Conservation (phyloP, 2,329 filamentous ascomycete genomes). For the Cylindrodendrum hubeiense region DNA sequence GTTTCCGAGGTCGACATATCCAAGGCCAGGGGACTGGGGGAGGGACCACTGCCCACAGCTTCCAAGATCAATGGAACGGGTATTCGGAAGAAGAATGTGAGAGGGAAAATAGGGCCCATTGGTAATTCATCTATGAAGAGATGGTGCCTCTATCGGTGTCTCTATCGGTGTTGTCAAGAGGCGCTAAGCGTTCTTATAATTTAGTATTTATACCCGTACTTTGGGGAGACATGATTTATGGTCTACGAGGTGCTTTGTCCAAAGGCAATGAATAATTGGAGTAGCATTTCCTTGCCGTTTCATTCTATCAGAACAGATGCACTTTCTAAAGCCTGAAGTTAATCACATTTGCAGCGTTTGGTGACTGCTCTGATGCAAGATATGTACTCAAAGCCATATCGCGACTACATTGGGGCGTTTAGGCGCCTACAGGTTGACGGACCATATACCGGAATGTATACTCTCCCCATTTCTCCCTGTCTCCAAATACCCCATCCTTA, state of each 20-base stretch:
- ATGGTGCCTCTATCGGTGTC: too few relatives aligned
- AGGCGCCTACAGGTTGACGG: not conserved
- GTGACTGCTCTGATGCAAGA: not conserved
- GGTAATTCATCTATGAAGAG: conserved; percentile 30
- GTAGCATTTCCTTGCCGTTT: too few relatives aligned
- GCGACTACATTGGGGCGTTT: not conserved
- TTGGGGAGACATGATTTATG: too few relatives aligned
- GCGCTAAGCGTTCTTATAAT: too few relatives aligned
- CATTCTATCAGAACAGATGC: too few relatives aligned
- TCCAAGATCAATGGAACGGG: conserved; percentile 46
- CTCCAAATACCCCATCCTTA: conserved; percentile 30
- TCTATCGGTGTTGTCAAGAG: too few relatives aligned
- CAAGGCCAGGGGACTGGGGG: conserved; percentile 47
- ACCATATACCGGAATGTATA: conserved; percentile 51
- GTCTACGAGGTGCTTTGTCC: too few relatives aligned
- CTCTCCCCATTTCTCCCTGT: conserved; percentile 46
- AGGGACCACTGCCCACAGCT: conserved; percentile 35
- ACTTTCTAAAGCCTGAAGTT: too few relatives aligned
- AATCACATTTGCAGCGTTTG: too few relatives aligned
- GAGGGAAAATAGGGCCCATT: conserved; percentile 34
- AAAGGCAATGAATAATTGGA: too few relatives aligned
- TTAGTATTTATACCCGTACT: too few relatives aligned
- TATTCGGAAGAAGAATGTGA: conserved; percentile 49
- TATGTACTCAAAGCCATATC: not conserved
- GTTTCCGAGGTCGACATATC: conserved; percentile 43